Conservation (phyloP, 2,329 filamentous ascomycete species). For the Elsinoe fawcettii region DNA sequence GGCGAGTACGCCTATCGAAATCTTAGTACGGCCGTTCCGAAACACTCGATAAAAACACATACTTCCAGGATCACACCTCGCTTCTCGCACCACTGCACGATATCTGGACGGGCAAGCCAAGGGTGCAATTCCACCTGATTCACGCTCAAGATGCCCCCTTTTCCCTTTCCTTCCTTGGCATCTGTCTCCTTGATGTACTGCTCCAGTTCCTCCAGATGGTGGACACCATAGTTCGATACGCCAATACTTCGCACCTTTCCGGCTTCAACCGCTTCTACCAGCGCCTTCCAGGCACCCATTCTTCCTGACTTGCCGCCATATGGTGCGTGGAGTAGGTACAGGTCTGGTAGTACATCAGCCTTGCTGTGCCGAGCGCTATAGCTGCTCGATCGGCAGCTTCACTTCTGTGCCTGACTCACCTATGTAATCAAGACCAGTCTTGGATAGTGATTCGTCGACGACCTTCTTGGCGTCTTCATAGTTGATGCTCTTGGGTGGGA, state of each 20-base stretch:
- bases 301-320: conserved; percentile 45
- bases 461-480: conserved; percentile 60
- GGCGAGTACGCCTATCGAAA: conserved; percentile 37
- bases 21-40: neutral
- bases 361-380: neutral
- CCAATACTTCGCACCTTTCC: conserved; percentile 48
- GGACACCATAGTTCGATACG: conserved; percentile 49
- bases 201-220: conserved; percentile 49
- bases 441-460: conserved; percentile 55
- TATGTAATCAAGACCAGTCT: conserved; percentile 45
- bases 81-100: conserved; percentile 66
- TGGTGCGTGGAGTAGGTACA: conserved; percentile 46
- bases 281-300: conserved; percentile 46
- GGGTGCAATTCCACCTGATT: conserved; percentile 89
- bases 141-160: conserved; percentile 66
- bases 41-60: neutral
- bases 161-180: conserved; percentile 53
- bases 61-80: conserved; percentile 39
- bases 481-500: conserved; percentile 44
- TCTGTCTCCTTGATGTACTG: conserved; percentile 53
- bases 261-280: conserved; percentile 45
- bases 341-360: conserved; percentile 22
- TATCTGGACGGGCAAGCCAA: conserved; percentile 73
- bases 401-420: neutral
- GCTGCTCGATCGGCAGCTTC: neutral